phyloP scores from a whole-genome alignment of 2,329 filamentous ascomycete species.

The Ophiostoma ulmi region DNA sequence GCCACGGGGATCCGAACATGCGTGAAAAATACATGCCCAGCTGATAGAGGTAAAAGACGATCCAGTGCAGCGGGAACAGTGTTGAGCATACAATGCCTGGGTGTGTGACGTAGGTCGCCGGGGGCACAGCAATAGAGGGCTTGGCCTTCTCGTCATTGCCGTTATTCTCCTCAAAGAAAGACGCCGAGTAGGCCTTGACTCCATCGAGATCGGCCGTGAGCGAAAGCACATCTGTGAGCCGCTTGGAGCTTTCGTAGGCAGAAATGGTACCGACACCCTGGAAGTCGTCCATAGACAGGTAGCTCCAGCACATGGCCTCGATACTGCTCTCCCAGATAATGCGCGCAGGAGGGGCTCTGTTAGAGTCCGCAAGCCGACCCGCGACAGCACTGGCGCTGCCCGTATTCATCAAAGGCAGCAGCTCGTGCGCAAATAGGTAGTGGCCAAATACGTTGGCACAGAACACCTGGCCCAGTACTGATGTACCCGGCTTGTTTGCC shows the following conservation, averaged over 20 bases:
- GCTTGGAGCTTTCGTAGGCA: conserved; percentile 84
- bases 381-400: conserved; percentile 39
- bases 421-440: conserved; percentile 77
- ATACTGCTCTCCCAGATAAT: conserved; percentile 86
- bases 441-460: conserved; percentile 93
- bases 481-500: conserved; percentile 42
- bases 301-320: conserved; percentile 50
- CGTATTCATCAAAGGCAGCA: conserved; percentile 62
- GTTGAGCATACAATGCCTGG: conserved; percentile 81
- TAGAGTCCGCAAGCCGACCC: neutral
- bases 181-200: conserved; percentile 50
- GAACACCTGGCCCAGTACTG: conserved; percentile 71
- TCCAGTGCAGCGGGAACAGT: conserved; percentile 67
- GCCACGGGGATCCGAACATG: conserved; percentile 82
- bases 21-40: conserved; percentile 65
- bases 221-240: conserved; percentile 77
- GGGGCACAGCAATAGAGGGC: conserved; percentile 44
- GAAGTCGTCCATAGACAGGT: conserved; percentile 64
- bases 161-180: conserved; percentile 45
- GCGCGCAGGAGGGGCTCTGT: conserved; percentile 46
- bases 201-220: conserved; percentile 66
- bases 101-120: conserved; percentile 67
- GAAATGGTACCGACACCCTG: conserved; percentile 60
- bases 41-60: conserved; percentile 66
- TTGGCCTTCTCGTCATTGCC: conserved; percentile 27